Conservation (phyloP, 1,284 basidiomycete species). For the Boletus semigastroideus region DNA sequence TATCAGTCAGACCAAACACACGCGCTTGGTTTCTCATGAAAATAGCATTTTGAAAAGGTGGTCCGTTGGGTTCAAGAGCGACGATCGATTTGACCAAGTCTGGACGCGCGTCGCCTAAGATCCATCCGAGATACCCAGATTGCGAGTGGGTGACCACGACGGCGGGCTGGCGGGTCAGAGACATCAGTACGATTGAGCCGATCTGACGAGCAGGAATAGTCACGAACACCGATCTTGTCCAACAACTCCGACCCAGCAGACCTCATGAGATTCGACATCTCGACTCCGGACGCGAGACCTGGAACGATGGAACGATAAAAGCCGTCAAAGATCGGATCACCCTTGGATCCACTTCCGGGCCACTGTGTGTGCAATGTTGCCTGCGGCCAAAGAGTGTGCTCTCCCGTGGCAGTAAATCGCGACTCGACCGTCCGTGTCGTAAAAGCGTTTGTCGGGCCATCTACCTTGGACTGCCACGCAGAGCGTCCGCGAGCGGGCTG, state of each 20-base stretch:
- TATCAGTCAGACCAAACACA: constrained; percentile 44
- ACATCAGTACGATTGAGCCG: constrained; percentile 1
- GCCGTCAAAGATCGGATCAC: constrained; percentile 45
- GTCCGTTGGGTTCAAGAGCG: constrained; percentile 47
- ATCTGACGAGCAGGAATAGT: not conserved
- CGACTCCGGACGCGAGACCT: constrained; percentile 23
- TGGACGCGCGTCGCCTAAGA: constrained; percentile 46
- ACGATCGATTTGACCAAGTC: constrained; percentile 43
- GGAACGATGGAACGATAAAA: constrained; percentile 43
- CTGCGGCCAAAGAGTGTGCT: constrained; percentile 45
- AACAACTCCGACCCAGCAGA: constrained; percentile 29
- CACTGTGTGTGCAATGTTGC: constrained; percentile 49
- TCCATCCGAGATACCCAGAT: constrained; percentile 47
- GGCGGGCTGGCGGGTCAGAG: constrained; percentile 35
- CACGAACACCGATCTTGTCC: constrained; percentile 32
- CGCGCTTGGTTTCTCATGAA: constrained; percentile 41
- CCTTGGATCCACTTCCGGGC: constrained; percentile 47
- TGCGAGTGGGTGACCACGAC: constrained; percentile 50
- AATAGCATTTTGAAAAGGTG: constrained; percentile 47
- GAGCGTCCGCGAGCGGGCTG: constrained; percentile 51
- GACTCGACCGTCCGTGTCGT: constrained; percentile 38
- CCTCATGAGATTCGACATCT: constrained; percentile 30
- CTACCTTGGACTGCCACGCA: constrained; percentile 42
- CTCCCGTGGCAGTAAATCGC: constrained; percentile 44
- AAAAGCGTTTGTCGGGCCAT: constrained; percentile 37